Evolutionary conservation across 2,329 filamentous ascomycete genomes (phyloP), one percentile per base, ranked within the genome.

Genomic region (Verticillium albo-atrum): DNA sequence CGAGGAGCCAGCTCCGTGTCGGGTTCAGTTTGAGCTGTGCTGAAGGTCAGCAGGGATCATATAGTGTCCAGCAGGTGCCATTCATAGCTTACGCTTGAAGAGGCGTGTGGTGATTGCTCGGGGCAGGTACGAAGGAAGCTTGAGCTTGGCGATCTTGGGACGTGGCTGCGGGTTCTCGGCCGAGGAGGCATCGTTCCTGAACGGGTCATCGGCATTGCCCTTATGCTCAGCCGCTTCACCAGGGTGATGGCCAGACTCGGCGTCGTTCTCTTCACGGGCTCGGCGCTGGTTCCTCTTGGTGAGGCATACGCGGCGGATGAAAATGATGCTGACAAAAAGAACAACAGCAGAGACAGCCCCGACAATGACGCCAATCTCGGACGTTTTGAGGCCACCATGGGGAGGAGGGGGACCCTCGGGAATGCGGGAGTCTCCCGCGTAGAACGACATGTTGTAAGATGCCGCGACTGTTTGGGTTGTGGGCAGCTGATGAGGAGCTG

Each of bases 331-430:
- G 6, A 71, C 58, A 51, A 66, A 56, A 5, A 64, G 26, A 35
- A 65, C 30, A 54, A 71, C 68, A 56, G 65, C 64, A 37, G 63
- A 12, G 32, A 68, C 62, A 14, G 64, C 63, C 25, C 61, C 68
- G 26, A 65, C 61, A n/a, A 72, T 65, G 56, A 70, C 61, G 3
- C 65, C 70, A 32, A 71, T 66, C 56, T 72, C 70, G 28, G 67
- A 56, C 23, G 64, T 55, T 7, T 63, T 67, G 59, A 70, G 68
- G 51, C 56, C 59, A 20, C 60, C 56, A 6, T 59, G 56, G 27
- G 63, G 55, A 27, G 57, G 56, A 7, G 62, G 57, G 6, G 62
- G 54, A 23, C 55, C 54, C 35, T 63, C 53, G 47, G 62, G 55
- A 2, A 56, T 58, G 23, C 62, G 59, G 15, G 59, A 56, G 56